These are phyloP conservation scores for Carnegiea gigantea DNA, from an alignment of 179 eudicot species.

Conservation along the genomic window DNA sequence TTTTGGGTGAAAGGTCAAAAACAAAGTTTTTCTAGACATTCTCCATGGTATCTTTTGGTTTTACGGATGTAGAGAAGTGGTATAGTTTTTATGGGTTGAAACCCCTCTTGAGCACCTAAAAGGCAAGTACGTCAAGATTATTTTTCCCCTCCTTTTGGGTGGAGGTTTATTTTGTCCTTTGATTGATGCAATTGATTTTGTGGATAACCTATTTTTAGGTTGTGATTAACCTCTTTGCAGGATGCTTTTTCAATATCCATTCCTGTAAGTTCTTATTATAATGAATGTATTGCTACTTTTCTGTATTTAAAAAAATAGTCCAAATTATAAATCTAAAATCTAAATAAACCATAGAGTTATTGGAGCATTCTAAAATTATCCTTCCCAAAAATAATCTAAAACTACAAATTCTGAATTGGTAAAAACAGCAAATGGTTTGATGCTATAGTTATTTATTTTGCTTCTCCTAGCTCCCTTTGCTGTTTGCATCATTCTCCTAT, in stretches of 20 bases:
- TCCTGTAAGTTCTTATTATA: not conserved
- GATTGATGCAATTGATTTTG: not conserved
- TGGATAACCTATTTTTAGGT: not conserved
- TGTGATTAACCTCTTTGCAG: not conserved
- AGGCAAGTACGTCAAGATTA: not conserved
- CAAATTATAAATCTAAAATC: too few relatives aligned
- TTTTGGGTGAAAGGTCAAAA: not conserved
- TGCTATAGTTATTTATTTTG: too few relatives aligned
- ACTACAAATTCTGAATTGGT: too few relatives aligned
- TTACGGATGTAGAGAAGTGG: not conserved
- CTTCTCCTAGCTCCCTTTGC: not conserved
- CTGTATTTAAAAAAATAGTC: too few relatives aligned
- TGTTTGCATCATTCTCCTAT: not conserved
- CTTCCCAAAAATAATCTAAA: too few relatives aligned
- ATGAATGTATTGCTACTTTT: too few relatives aligned
- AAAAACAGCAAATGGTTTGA: too few relatives aligned
- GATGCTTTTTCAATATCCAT: not conserved
- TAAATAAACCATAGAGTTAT: too few relatives aligned
- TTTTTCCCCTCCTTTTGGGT: not conserved
- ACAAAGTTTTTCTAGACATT: not conserved
- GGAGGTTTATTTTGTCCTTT: not conserved
- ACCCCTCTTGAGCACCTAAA: not conserved
- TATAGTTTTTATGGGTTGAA: not conserved
- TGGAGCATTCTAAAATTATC: too few relatives aligned
- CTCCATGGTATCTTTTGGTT: not conserved